Conservation (phyloP, 228 moss, liverwort and hornwort genomes). For the Sphagnum magellanicum region DNA sequence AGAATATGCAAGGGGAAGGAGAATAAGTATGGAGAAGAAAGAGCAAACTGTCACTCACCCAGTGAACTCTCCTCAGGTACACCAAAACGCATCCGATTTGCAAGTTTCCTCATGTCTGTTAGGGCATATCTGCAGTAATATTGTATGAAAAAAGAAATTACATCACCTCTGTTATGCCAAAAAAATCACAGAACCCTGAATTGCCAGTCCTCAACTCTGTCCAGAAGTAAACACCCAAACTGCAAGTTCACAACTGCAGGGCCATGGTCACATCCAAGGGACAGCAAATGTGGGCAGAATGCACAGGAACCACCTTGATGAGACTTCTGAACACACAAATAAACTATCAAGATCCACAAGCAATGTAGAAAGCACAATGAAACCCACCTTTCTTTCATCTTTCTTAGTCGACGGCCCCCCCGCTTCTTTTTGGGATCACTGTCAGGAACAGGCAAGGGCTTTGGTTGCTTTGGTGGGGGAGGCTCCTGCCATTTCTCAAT, state of each 20-base stretch:
- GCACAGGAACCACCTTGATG: too few relatives aligned
- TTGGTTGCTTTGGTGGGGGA: constrained; percentile 92
- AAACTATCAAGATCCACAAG: background rate
- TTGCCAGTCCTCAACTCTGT: too few relatives aligned
- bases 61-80: constrained; percentile 96
- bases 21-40: background rate
- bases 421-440: constrained; percentile 97
- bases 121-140: constrained; percentile 66
- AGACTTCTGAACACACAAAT: too few relatives aligned
- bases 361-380: background rate
- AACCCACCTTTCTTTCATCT: constrained; percentile 92
- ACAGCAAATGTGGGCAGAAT: too few relatives aligned
- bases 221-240: too few relatives aligned
- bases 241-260: too few relatives aligned
- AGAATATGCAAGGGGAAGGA: background rate
- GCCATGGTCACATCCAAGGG: too few relatives aligned
- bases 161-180: constrained; percentile 2
- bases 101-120: constrained; percentile 98
- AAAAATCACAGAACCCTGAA: background rate
- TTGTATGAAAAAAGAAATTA: background rate
- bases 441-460: constrained; percentile 91
- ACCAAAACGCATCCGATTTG: constrained; percentile 95
- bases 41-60: constrained; percentile 26
- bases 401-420: constrained; percentile 87
- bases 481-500: constrained; percentile 99